Percentiles rank a stretch among this genome's conserved stretches.
Evolutionary conservation across 2,329 filamentous ascomycete genomes (phyloP).

Genomic region (Alternaria postmessia): DNA sequence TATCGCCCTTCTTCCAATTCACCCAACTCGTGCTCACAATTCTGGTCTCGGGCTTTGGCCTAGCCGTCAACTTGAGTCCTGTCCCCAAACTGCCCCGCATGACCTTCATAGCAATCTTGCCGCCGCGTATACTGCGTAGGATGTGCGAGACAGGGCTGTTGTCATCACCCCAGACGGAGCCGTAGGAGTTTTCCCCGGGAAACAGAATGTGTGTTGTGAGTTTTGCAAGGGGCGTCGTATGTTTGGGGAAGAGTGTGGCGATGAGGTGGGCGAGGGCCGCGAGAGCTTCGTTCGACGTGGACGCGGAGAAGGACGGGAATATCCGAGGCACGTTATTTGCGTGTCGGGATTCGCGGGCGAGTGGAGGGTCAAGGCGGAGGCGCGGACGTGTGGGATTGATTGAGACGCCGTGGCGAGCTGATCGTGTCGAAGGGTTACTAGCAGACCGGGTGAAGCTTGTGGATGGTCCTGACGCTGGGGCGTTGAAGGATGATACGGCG

Average conservation of each 20-base stretch:
- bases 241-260: conserved; percentile 39
- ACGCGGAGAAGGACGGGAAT: conserved; percentile 25
- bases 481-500: conserved; percentile 17
- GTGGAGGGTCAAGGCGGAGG: conserved; percentile 26
- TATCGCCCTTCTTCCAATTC: conserved; percentile 27
- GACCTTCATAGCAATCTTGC: conserved; percentile 44
- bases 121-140: conserved; percentile 49
- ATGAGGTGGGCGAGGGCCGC: conserved; percentile 45
- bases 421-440: conserved; percentile 1
- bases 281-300: conserved; percentile 29
- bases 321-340: not conserved
- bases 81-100: conserved; percentile 26
- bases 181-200: conserved; percentile 49
- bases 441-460: conserved; percentile 1
- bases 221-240: conserved; percentile 30
- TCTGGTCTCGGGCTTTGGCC: conserved; percentile 25
- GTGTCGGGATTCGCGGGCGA: not conserved
- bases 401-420: conserved; percentile 6
- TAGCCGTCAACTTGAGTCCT: conserved; percentile 22
- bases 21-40: conserved; percentile 38
- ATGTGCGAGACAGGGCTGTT: conserved; percentile 48
- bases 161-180: conserved; percentile 51
- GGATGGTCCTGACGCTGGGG: conserved; percentile 8
- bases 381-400: conserved; percentile 22
- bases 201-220: conserved; percentile 53